Base-by-base conservation (phyloP, 768 basidiomycete species). In the Suillus decipiens region DNA sequence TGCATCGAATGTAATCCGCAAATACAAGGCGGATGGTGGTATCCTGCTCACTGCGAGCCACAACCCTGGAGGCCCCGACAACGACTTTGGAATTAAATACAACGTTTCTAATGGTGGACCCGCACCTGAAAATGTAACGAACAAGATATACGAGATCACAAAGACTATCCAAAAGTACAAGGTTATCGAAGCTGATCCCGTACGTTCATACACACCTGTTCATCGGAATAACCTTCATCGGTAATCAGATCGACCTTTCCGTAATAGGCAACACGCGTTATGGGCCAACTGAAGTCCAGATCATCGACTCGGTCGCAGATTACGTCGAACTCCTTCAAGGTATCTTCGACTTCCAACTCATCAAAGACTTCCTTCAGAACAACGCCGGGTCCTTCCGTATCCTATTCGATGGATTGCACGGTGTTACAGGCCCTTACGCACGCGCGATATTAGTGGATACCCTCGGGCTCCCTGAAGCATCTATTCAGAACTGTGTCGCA, bases 31-130 rank as follows among this genome's bases (percentile, higher is more conserved):
- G 5, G 87, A 93, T 69, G 97, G 97, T 51, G 97, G 97, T 67
- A 99, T 99, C 77, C 83, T 99, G 60, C 83, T 99, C 67, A 99
- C 97, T 6, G 97, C 97, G 19, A 91, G 89, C 64, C 97, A 99
- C 83, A 99, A 99, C 77, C 96, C 97, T 19, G 97, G 97, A 61
- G 97, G 97, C 28, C 97, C 97, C n/a, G 85, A 94, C 73, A 90
- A 92, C 70, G 97, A 99, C 77, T 99, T 99, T 75, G 97, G 97
- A 55, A 98, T 99, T 86, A 99, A 99, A 79, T 99, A 97, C 82
- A 99, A 99, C 77, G 91, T 95, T 55, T 89, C 90, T 43, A 99
- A 99, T 70, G 97, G 97, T 64, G 97, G 97, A 3, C 96, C 97
- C 22, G 97, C 97, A 24, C 95, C 97, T 0, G 97, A 99, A 79